Conservation (phyloP, 257 asterid genomes). For the Plectranthus barbatus region DNA sequence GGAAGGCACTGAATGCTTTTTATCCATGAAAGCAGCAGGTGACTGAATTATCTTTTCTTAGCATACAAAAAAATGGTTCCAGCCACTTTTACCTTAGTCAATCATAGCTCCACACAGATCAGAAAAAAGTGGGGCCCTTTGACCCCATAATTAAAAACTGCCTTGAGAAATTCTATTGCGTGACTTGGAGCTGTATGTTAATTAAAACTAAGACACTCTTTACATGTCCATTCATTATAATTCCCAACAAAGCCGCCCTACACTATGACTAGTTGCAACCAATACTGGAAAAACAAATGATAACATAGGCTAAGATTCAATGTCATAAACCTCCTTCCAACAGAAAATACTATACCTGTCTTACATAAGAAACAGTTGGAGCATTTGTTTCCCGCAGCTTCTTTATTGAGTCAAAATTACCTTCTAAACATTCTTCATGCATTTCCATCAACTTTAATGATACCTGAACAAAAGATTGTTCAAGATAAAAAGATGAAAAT, state of each 20-base stretch:
- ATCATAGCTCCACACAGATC: too few relatives aligned
- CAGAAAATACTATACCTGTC: slow-evolving; percentile 30
- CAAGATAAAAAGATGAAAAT: too few relatives aligned
- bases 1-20: background rate
- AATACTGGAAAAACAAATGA: background rate
- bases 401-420: slow-evolving; percentile 42
- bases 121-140: too few relatives aligned
- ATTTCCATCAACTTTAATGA: slow-evolving; percentile 56
- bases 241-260: background rate
- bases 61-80: too few relatives aligned
- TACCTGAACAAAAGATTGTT: slow-evolving; percentile 23
- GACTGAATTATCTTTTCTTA: too few relatives aligned
- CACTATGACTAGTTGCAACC: background rate
- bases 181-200: background rate
- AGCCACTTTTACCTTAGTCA: too few relatives aligned
- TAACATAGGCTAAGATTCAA: background rate
- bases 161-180: too few relatives aligned
- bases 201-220: background rate
- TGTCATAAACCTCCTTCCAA: background rate
- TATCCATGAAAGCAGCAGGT: too few relatives aligned
- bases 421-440: slow-evolving; percentile 65
- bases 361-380: slow-evolving; percentile 25
- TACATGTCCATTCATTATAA: too few relatives aligned
- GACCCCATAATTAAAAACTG: too few relatives aligned
- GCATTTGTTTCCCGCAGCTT: slow-evolving; percentile 33